Evolutionary conservation across 75 land plant species (phyloP).

Genomic region (Pinus tabuliformis): DNA sequence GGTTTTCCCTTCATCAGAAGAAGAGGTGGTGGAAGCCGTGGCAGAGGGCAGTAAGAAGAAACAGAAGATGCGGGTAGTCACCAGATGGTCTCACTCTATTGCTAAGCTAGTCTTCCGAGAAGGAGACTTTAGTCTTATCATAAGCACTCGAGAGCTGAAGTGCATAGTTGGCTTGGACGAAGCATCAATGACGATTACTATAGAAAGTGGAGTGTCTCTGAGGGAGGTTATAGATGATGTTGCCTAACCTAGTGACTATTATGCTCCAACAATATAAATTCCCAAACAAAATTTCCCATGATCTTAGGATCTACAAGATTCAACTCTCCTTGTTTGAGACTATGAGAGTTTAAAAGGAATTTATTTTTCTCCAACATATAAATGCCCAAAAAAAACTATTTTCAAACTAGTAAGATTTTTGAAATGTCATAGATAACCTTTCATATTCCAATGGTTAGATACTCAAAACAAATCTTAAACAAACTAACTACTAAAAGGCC

Average conservation of each 20-base stretch:
- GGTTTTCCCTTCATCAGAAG: too few relatives aligned
- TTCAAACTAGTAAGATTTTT: too few relatives aligned
- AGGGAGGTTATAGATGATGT: slow-evolving; percentile 29
- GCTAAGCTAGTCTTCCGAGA: slow-evolving; percentile 42
- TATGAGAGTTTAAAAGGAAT: too few relatives aligned
- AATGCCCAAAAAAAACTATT: too few relatives aligned
- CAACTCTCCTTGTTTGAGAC: too few relatives aligned
- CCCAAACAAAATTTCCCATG: slow-evolving; percentile 43
- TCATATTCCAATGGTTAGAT: too few relatives aligned
- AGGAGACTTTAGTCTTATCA: slow-evolving; percentile 19
- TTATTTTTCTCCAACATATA: too few relatives aligned
- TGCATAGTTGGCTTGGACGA: slow-evolving; percentile 12
- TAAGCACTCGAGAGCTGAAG: slow-evolving; percentile 27
- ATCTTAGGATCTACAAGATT: slow-evolving; percentile 26
- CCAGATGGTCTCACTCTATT: slow-evolving; percentile 32
- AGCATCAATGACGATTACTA: slow-evolving; percentile 13
- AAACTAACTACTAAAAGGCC: too few relatives aligned
- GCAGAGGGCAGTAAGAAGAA: slow-evolving; percentile 18
- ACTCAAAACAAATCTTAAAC: too few relatives aligned
- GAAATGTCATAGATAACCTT: too few relatives aligned
- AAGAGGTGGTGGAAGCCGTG: slow-evolving; percentile 24
- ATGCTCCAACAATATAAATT: too few relatives aligned
- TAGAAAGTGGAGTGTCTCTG: slow-evolving; percentile 18
- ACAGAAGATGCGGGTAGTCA: slow-evolving; percentile 37
- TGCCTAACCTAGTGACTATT: slow-evolving; percentile 9